Evolutionary conservation across 2,329 filamentous ascomycete species (phyloP), one percentile per base, ranked within the genome.

Genomic region (Alternaria hordeiaustralica): DNA sequence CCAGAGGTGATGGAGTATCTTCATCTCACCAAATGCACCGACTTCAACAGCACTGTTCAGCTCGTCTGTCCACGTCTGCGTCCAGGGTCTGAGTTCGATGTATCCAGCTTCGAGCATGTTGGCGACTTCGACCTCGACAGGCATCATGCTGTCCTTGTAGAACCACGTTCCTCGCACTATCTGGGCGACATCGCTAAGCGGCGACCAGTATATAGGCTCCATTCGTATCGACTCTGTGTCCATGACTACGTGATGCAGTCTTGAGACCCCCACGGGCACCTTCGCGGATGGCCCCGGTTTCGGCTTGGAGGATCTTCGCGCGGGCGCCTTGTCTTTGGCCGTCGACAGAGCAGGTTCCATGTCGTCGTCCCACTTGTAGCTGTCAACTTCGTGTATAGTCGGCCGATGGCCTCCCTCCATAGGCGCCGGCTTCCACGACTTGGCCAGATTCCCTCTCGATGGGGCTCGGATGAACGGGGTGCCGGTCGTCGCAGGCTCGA

Each of bases 181-280:
- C 36, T 89, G 85, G 7, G 93, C 91, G 30, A 96, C 87, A 74
- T 98, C 96, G 72, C 97, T 94, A 30, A 98, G 87, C 8, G 96
- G 95, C 18, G 91, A 94, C 96, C 96, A 99, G 78, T 99, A 99
- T 63, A 98, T 97, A 0, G 96, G 96, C 78, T 94, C 93, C 94
- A 99, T 97, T 74, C 92, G 86, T 66, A 76, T 74, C 7, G 74
- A 75, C 45, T 77, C 74, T 10, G 71, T 87, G 21, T 95, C 94
- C 71, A 98, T 85, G 61, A 92, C 89, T 2, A 98, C 95, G 73
- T 94, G 87, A 77, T 99, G 95, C 61, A 99, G 84, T 68, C 94
- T 88, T n/a, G 94, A 97, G 6, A 96, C 85, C 0, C 96, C 96
- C 1, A 98, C 95, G 4, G 94, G 89, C 3, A 98, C 89, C 61